Percentiles rank a stretch among this genome's conserved stretches.
phyloP scores from a whole-genome alignment of 257 asterid species.

The Scutellaria minor region DNA sequence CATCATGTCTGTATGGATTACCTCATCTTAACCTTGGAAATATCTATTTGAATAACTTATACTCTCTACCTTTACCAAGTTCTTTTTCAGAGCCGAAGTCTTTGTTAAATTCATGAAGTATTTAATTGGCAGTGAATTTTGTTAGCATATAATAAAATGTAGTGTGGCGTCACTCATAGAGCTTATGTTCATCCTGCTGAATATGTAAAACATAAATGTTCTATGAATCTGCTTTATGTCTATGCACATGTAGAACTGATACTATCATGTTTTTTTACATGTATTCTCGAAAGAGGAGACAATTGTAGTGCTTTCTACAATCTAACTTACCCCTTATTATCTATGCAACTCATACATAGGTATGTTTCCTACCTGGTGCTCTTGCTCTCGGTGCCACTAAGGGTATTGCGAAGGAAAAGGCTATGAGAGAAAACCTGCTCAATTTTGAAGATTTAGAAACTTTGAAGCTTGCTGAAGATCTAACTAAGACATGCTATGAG shows the following conservation, averaged over 20 bases:
- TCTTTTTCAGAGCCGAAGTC: background rate
- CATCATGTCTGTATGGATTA: background rate
- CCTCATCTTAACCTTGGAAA: background rate
- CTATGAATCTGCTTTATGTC: background rate
- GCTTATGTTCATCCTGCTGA: slow-evolving; percentile 15
- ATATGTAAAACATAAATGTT: slow-evolving; percentile 24
- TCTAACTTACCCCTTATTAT: slow-evolving; percentile 20
- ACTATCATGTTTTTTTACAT: background rate
- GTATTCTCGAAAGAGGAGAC: slow-evolving; percentile 21
- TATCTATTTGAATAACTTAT: background rate
- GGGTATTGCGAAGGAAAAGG: slow-evolving; percentile 75
- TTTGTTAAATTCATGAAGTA: slow-evolving; percentile 7
- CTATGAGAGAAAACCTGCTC: slow-evolving; percentile 71
- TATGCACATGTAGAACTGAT: slow-evolving; percentile 15
- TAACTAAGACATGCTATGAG: slow-evolving; percentile 82
- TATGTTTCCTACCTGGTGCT: slow-evolving; percentile 95
- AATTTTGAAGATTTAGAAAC: slow-evolving; percentile 86
- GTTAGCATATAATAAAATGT: slow-evolving; percentile 5
- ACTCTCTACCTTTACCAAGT: slow-evolving; percentile 19
- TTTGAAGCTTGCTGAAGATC: slow-evolving; percentile 95
- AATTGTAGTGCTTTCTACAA: background rate
- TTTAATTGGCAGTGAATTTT: slow-evolving; percentile 13
- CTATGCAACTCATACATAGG: slow-evolving; percentile 46
- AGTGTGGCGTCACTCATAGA: background rate
- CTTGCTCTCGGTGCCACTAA: slow-evolving; percentile 98